Conservation (phyloP, 805 yeast genomes). For the Kluyveromyces wickerhamii region DNA sequence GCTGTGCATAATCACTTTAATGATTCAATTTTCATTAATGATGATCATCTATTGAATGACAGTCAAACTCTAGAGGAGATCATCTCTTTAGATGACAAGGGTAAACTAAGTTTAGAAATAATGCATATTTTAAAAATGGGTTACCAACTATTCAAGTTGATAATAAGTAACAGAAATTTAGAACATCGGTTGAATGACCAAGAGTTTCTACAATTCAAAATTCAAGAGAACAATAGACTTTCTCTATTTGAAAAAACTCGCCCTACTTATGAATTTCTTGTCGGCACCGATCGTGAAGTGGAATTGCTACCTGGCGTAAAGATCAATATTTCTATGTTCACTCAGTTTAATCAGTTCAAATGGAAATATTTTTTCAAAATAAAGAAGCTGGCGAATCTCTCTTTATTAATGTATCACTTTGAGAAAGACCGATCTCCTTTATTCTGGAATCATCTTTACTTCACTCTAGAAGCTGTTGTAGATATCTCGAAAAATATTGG, state of each 20-base stretch:
- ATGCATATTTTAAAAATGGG: constrained; percentile 7
- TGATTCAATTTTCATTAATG: constrained; percentile 7
- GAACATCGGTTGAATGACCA: constrained; percentile 4
- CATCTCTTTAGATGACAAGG: constrained; percentile 8
- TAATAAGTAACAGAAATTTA: constrained; percentile 4
- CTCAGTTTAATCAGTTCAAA: constrained; percentile 6
- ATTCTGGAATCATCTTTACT: constrained; percentile 7
- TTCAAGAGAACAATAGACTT: constrained; percentile 7
- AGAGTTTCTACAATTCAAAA: constrained; percentile 7
- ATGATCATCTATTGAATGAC: constrained; percentile 8
- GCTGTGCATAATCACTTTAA: constrained; percentile 3
- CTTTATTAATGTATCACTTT: constrained; percentile 8
- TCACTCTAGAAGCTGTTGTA: constrained; percentile 2
- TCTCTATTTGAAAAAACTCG: constrained; percentile 5
- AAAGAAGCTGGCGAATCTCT: constrained; percentile 8
- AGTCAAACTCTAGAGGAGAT: constrained; percentile 5
- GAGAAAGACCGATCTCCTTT: constrained; percentile 6
- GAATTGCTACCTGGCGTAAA: constrained; percentile 2
- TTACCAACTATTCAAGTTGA: constrained; percentile 8
- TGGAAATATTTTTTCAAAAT: constrained; percentile 3
- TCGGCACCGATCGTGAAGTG: constrained; percentile 1
- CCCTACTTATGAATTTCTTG: constrained; percentile 4
- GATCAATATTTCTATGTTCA: constrained; percentile 6
- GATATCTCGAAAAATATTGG: constrained; percentile 2
- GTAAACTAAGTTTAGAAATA: constrained; percentile 8